Evolutionary conservation across 495 filamentous ascomycete species (phyloP).

Genomic region (Talaromyces nanjingensis): DNA sequence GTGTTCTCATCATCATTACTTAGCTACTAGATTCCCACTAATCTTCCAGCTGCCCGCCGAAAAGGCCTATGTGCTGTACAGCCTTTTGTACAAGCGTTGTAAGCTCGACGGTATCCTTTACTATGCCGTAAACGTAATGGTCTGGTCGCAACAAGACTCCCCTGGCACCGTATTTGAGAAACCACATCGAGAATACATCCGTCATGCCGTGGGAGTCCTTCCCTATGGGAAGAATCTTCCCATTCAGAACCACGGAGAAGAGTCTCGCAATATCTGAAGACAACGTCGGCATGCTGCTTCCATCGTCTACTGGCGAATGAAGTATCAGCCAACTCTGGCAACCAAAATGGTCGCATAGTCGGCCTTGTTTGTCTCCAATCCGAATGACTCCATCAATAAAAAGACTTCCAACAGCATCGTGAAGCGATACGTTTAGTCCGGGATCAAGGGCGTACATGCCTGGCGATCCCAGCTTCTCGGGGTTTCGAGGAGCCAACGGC

Average conservation of each 20-base stretch:
- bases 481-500: too few species aligned
- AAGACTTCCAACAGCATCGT: too few species aligned
- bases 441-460: too few species aligned
- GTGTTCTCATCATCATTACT: too few species aligned
- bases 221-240: neutral
- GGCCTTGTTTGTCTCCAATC: too few species aligned
- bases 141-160: neutral
- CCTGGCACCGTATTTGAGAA: neutral
- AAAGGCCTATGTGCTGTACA: neutral
- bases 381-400: too few species aligned
- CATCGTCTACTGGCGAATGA: neutral
- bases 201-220: neutral
- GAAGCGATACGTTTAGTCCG: too few species aligned
- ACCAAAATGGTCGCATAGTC: too few species aligned
- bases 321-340: neutral
- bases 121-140: constrained; percentile 3
- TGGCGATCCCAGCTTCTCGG: too few species aligned
- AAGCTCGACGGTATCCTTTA: neutral
- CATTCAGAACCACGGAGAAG: neutral
- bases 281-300: neutral
- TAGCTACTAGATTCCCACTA: too few species aligned
- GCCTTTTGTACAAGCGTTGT: neutral
- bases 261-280: neutral
- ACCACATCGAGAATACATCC: neutral
- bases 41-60: neutral